Base-by-base conservation (phyloP, 2,329 filamentous ascomycete genomes). In the Talaromyces sp. region DNA sequence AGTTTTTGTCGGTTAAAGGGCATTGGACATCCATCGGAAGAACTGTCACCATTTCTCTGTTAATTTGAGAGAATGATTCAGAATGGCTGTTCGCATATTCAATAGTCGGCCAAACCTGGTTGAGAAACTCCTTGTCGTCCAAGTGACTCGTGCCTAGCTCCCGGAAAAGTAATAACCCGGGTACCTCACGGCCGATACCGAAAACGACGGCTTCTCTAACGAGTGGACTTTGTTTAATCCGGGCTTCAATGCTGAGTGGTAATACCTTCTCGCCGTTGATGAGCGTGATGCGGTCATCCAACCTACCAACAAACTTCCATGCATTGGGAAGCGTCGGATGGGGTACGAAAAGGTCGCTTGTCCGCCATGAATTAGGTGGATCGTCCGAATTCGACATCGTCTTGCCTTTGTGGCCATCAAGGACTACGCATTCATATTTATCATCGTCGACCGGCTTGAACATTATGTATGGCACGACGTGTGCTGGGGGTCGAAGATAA, bases 191-290 rank as follows among this genome's bases (percentile, higher is more conserved):
- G 13, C 43, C 27, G 19, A 62, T 50, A 22, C 87, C 87, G 66
- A 88, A 87, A 1, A 88, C 81, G 3, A 87, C 77, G 0, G 82
- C 83, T 64, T 89, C 87, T 33, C 81, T 78, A 0, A 89, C 84
- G 0, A 83, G 73, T 1, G 78, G 74, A 54, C 84, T 78, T 63
- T 85, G 81, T 14, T 84, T 77, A 16, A 89, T 81, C 0, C 80
- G 77, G 5, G 82, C 81, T 71, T 89, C 87, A 37, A 82, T 80
- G 0, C 77, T 76, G 11, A 83, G 75, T 0, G 82, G 81, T 22
- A 82, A 73, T 0, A 81, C 80, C 65, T 84, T 84, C 71, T 84
- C 81, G 9, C 82, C 82, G 62, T 83, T 84, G 13, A 81, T 73
- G 13, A 84, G 70, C 0, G 79, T 81, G 22, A 84, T 72, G 27